Conservation (phyloP, 345 rosid genomes). For the Erysimum cheiranthoides region DNA sequence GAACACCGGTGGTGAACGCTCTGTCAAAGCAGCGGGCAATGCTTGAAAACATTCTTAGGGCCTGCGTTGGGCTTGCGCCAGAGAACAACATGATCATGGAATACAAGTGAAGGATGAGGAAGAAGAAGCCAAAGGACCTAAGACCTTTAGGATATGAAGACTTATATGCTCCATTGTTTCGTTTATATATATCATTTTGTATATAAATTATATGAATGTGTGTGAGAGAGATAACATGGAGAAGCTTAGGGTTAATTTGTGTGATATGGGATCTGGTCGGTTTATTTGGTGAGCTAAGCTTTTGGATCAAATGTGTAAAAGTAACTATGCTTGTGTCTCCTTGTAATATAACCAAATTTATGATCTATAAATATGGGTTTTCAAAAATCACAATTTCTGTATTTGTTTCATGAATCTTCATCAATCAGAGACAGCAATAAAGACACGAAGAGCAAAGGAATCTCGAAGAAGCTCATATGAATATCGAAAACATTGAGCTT, state of each 20-base stretch:
- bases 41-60: slow-evolving; percentile 96
- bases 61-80: slow-evolving; percentile 91
- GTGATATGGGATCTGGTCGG: not conserved
- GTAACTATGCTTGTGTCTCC: slow-evolving; percentile 20
- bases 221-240: not conserved
- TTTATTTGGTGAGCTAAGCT: slow-evolving; percentile 3
- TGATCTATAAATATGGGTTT: slow-evolving; percentile 31
- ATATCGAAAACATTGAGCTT: slow-evolving; percentile 8
- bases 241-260: slow-evolving; percentile 20
- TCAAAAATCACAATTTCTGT: not conserved
- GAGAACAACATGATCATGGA: slow-evolving; percentile 99
- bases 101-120: slow-evolving; percentile 59
- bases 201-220: not conserved
- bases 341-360: slow-evolving; percentile 27
- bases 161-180: slow-evolving; percentile 22
- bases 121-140: slow-evolving; percentile 14
- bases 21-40: slow-evolving; percentile 95
- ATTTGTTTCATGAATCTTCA: not conserved
- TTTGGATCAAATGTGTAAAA: slow-evolving; percentile 29
- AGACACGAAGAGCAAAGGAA: not conserved
- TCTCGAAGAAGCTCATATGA: not conserved
- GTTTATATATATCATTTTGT: not conserved
- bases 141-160: slow-evolving; percentile 35
- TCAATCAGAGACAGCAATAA: not conserved
- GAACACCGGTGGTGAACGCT: slow-evolving; percentile 96